Conservation (phyloP, 768 basidiomycete genomes). For the Tricholomella constricta region DNA sequence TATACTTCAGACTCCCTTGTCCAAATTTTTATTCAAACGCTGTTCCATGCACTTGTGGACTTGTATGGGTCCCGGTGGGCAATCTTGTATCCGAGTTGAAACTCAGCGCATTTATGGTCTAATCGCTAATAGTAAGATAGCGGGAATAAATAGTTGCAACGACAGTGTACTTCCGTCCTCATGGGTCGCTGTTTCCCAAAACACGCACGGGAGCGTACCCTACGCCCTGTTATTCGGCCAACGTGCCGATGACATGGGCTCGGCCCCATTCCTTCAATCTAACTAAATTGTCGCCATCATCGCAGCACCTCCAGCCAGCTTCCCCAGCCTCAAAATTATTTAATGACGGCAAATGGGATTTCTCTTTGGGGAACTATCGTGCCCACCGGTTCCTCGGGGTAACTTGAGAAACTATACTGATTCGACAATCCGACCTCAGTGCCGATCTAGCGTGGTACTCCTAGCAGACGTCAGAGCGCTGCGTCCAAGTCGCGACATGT, state of each 20-base stretch:
- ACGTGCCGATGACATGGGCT: background rate
- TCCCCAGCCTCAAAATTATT: background rate
- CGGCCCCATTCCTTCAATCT: constrained; percentile 6
- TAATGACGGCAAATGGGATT: background rate
- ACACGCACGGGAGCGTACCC: background rate
- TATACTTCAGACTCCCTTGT: background rate
- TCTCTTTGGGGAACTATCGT: background rate
- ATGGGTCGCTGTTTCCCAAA: background rate
- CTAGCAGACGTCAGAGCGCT: too few relatives aligned
- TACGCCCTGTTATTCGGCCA: background rate
- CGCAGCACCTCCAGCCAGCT: background rate
- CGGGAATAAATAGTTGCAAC: too few relatives aligned
- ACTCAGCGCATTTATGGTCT: constrained; percentile 2
- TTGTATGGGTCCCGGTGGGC: background rate
- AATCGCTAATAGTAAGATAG: too few relatives aligned
- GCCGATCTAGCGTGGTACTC: too few relatives aligned
- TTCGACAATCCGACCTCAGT: too few relatives aligned
- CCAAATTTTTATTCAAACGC: background rate
- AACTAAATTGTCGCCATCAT: constrained; percentile 7
- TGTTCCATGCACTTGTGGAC: background rate
- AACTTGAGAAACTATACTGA: too few relatives aligned
- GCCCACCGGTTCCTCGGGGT: too few relatives aligned
- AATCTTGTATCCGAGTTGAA: background rate
- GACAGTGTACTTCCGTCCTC: background rate
- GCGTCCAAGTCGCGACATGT: too few relatives aligned